These are phyloP conservation scores for Botryobasidium botryosum DNA, from an alignment of 768 basidiomycete genomes.

Conservation along the genomic window DNA sequence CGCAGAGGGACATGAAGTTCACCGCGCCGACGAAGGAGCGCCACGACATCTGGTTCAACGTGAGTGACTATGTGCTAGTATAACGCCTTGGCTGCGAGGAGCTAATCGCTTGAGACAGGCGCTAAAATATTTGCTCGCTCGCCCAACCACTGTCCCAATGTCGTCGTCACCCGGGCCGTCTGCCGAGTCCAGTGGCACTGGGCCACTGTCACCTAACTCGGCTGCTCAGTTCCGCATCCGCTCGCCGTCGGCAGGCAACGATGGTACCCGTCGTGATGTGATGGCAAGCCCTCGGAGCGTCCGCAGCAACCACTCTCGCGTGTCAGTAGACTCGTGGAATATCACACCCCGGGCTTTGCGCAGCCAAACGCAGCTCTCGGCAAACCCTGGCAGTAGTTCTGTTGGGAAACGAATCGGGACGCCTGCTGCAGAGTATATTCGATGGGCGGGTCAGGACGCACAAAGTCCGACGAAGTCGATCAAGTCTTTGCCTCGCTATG, in stretches of 20 bases:
- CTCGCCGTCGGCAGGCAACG: conserved; percentile 6
- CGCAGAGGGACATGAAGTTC: conserved; percentile 94
- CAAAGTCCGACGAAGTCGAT: conserved; percentile 62
- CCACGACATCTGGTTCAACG: conserved; percentile 93
- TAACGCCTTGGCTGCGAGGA: conserved; percentile 8
- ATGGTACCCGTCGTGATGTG: conserved; percentile 4
- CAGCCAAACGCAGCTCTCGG: conserved; percentile 66
- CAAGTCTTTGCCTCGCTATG: conserved; percentile 18
- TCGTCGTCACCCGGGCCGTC: conserved; percentile 9
- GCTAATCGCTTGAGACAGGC: conserved; percentile 35
- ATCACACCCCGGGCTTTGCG: conserved; percentile 62
- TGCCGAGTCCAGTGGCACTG: not conserved
- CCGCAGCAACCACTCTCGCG: conserved; percentile 32
- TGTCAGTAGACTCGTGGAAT: conserved; percentile 46
- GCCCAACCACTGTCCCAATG: conserved; percentile 30
- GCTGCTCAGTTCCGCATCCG: conserved; percentile 8
- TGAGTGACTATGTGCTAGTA: conserved; percentile 23
- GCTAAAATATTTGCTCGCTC: conserved; percentile 72
- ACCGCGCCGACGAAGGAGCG: conserved; percentile 92
- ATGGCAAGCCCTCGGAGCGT: conserved; percentile 51
- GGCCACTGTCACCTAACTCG: conserved; percentile 14
- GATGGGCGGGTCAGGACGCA: conserved; percentile 58
- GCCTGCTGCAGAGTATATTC: conserved; percentile 79
- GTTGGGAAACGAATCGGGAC: conserved; percentile 78
- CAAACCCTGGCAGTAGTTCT: too few relatives aligned